Evolutionary conservation across 2,329 filamentous ascomycete genomes (phyloP).

Genomic region (Podosphaera aphanis): DNA sequence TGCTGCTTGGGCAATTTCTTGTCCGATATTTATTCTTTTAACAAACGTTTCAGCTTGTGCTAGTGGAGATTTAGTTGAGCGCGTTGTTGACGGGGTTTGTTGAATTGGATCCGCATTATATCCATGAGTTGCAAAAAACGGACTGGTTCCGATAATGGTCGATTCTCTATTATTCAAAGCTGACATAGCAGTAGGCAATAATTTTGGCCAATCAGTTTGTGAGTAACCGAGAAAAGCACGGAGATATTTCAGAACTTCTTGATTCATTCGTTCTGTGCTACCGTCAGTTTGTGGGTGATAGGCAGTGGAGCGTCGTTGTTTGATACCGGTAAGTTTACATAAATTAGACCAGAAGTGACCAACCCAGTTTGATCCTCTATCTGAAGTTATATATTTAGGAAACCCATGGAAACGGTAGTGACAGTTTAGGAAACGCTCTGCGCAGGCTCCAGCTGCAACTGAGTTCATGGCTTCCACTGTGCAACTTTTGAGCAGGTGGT

Average conservation of each 20-base stretch:
- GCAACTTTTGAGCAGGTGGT: background rate
- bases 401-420: constrained; percentile 1
- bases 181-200: background rate
- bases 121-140: background rate
- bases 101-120: background rate
- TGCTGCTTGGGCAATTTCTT: background rate
- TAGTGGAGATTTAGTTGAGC: background rate
- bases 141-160: background rate
- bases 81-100: too few species aligned
- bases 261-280: background rate
- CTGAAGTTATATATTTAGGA: constrained; percentile 1
- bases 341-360: background rate
- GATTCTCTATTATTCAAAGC: background rate
- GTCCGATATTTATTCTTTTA: background rate
- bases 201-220: constrained; percentile 2
- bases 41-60: background rate
- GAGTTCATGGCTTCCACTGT: background rate
- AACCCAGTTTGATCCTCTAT: background rate
- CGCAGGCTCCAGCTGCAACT: background rate
- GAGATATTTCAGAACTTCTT: constrained; percentile 3
- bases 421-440: background rate
- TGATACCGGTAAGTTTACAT: background rate
- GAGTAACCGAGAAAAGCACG: constrained; percentile 2
- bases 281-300: background rate
- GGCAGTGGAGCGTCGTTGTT: background rate